A percentile compares a stretch with the other conserved stretches of the same genome.
Conservation (phyloP, 306 rosid genomes). For the Trichosanthes truncata region DNA sequence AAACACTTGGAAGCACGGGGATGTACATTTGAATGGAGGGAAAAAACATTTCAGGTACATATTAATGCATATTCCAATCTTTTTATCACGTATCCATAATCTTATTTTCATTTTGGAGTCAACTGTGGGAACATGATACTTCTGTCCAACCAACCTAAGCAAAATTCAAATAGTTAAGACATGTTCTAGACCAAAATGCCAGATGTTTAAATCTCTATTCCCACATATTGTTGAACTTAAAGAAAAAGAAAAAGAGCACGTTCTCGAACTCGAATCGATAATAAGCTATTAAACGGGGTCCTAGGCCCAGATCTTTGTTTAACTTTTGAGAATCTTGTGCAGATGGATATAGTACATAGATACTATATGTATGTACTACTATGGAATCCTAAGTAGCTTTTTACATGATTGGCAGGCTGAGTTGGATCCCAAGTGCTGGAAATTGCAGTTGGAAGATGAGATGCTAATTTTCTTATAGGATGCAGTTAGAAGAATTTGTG, state of each 20-base stretch:
- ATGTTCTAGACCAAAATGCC: too few relatives aligned
- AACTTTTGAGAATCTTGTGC: background rate
- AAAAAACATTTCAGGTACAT: slow-evolving; percentile 68
- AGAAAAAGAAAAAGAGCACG: background rate
- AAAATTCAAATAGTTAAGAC: too few relatives aligned
- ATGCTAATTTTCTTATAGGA: slow-evolving; percentile 15
- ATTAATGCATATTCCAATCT: background rate
- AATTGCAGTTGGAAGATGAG: slow-evolving; percentile 58
- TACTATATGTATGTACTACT: background rate
- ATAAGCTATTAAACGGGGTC: background rate
- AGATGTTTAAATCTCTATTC: background rate
- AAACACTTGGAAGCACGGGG: slow-evolving; percentile 79
- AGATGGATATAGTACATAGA: background rate
- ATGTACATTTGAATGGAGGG: slow-evolving; percentile 78
- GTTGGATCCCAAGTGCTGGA: slow-evolving; percentile 89
- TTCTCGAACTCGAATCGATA: background rate
- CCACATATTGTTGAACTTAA: background rate
- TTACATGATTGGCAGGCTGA: slow-evolving; percentile 60
- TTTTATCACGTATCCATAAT: background rate
- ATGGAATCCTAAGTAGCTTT: slow-evolving; percentile 3
- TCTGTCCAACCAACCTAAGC: background rate
- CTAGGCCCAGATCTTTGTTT: background rate
- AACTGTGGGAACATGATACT: background rate
- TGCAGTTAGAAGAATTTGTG: background rate
- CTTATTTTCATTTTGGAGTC: background rate